These are phyloP conservation scores for Grosmannia huntii DNA, from an alignment of 2,329 filamentous ascomycete species.

Conservation along the genomic window DNA sequence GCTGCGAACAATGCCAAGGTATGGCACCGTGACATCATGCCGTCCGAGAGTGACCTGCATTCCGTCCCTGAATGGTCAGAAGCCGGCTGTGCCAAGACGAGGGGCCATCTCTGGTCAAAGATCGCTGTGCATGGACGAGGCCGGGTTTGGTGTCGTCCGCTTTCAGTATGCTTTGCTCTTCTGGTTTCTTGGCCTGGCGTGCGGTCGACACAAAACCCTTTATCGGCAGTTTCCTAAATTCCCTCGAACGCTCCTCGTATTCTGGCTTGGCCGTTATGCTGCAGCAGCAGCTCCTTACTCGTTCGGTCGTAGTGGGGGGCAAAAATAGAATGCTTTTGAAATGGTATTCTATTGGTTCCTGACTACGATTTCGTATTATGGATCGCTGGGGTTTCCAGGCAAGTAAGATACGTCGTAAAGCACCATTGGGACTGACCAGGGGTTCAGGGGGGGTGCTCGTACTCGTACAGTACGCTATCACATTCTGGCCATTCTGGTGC, in stretches of 20 bases:
- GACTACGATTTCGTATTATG: neutral
- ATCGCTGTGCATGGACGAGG: neutral
- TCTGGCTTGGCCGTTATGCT: neutral
- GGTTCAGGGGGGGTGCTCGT: too few species aligned
- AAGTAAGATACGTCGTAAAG: too few species aligned
- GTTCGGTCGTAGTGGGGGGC: slow-evolving; percentile 1
- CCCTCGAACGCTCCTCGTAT: neutral
- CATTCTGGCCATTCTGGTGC: too few species aligned
- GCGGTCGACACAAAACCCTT: too few species aligned
- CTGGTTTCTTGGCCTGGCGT: too few species aligned
- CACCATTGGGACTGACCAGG: too few species aligned
- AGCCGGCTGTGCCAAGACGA: neutral
- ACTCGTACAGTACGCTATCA: too few species aligned
- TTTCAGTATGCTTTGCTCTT: neutral
- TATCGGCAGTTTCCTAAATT: neutral
- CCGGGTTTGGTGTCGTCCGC: too few species aligned
- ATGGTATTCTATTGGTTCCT: neutral
- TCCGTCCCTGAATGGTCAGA: neutral
- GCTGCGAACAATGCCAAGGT: neutral
- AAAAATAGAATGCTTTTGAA: slow-evolving; percentile 3
- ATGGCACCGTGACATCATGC: neutral
- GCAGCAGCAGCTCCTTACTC: neutral
- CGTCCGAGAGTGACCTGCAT: neutral
- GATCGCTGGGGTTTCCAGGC: too few species aligned
- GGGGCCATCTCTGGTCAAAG: neutral